phyloP scores from a whole-genome alignment of 805 yeast genomes.

The Sporopachydermia lactativora region DNA sequence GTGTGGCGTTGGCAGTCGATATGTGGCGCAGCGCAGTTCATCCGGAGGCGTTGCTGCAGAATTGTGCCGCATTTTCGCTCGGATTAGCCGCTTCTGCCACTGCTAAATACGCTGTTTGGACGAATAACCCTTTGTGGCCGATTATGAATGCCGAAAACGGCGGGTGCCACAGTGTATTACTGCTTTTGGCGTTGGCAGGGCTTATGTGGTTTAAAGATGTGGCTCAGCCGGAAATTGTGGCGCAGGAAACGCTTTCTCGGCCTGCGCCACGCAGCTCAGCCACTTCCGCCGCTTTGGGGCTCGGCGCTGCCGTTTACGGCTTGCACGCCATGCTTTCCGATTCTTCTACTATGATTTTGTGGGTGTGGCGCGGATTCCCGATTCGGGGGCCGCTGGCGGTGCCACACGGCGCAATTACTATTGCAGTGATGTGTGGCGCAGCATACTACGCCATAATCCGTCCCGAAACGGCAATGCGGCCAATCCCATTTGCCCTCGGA shows the following conservation, averaged over 20 bases:
- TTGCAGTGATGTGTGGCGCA: constrained; percentile 47
- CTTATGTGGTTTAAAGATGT: constrained; percentile 45
- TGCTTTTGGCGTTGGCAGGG: constrained; percentile 44
- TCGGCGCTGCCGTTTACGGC: constrained; percentile 65
- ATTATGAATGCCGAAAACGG: constrained; percentile 77
- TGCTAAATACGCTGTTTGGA: constrained; percentile 57
- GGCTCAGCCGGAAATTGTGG: constrained; percentile 6
- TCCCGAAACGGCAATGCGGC: constrained; percentile 15
- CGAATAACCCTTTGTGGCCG: constrained; percentile 96
- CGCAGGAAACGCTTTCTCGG: constrained; percentile 1
- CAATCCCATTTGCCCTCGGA: constrained; percentile 28
- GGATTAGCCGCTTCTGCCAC: constrained; percentile 68
- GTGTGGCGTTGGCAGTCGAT: constrained; percentile 35
- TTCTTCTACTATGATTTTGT: constrained; percentile 71
- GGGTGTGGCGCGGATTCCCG: constrained; percentile 97
- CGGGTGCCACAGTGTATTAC: constrained; percentile 66
- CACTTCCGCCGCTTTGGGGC: constrained; percentile 44
- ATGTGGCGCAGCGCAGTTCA: constrained; percentile 20
- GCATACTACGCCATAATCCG: constrained; percentile 27
- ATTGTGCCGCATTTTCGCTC: constrained; percentile 41
- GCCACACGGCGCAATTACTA: constrained; percentile 59
- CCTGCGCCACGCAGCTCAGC: constrained; percentile 24
- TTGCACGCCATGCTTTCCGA: constrained; percentile 68
- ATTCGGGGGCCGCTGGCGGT: constrained; percentile 78
- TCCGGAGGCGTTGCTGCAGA: constrained; percentile 23